A percentile compares a stretch with the other conserved stretches of the same genome.
Conservation (phyloP, 2,329 filamentous ascomycete genomes). For the Colletotrichum sp. region DNA sequence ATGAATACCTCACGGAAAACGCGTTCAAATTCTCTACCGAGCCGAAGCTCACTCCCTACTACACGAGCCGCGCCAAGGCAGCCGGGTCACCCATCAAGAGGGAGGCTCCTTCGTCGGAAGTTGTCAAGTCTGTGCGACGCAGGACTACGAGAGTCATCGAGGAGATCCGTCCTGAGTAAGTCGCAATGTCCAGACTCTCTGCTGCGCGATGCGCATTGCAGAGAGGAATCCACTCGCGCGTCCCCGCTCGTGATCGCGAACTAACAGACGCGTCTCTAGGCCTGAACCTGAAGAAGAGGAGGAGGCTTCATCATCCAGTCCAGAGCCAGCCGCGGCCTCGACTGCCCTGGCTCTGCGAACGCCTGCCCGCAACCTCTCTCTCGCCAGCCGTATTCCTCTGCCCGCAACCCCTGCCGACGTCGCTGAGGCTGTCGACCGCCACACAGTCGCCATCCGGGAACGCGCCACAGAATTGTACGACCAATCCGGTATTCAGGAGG, state of each 20-base stretch:
- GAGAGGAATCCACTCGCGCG: background rate
- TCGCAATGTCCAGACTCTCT: conserved; percentile 12
- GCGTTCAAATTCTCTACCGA: conserved; percentile 67
- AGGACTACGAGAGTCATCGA: conserved; percentile 49
- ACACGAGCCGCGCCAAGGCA: conserved; percentile 67
- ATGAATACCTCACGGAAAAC: conserved; percentile 75
- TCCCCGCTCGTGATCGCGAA: background rate
- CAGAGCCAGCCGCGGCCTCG: conserved; percentile 36
- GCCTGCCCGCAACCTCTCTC: conserved; percentile 56
- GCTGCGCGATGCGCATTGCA: background rate
- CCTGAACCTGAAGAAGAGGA: background rate
- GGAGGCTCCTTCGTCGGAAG: conserved; percentile 46
- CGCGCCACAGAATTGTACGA: conserved; percentile 69
- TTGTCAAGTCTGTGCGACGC: conserved; percentile 51
- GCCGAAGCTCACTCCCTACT: conserved; percentile 75
- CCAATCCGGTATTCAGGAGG: conserved; percentile 70
- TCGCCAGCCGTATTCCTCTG: conserved; percentile 70
- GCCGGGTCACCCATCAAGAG: conserved; percentile 67
- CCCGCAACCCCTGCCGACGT: conserved; percentile 83
- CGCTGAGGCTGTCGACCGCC: conserved; percentile 76
- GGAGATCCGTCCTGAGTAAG: conserved; percentile 50
- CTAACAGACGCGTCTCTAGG: conserved; percentile 5
- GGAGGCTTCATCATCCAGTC: conserved; percentile 24
- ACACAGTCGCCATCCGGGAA: conserved; percentile 68
- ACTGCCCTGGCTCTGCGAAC: conserved; percentile 51